Evolutionary conservation across 1,284 basidiomycete genomes (phyloP).

Genomic region (Mycena sp.): DNA sequence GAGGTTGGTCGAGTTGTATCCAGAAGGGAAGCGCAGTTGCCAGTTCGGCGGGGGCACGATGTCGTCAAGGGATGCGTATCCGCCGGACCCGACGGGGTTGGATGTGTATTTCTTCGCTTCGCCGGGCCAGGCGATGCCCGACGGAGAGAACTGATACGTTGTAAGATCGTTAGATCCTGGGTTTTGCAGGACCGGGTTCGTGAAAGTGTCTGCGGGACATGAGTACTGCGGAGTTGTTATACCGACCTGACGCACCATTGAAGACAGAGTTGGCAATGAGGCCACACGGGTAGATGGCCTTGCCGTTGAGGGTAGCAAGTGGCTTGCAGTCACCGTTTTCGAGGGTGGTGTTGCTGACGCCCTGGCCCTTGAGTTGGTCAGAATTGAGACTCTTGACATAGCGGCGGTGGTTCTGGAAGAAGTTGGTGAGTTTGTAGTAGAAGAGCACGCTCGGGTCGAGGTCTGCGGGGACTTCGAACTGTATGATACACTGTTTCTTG

Average conservation of each 20-base stretch:
- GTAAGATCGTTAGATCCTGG: conserved; percentile 60
- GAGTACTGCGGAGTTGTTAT: conserved; percentile 48
- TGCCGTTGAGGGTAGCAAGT: conserved; percentile 63
- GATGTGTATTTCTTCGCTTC: conserved; percentile 90
- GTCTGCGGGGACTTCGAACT: conserved; percentile 86
- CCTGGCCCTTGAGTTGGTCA: conserved; percentile 86
- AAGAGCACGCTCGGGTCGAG: conserved; percentile 85
- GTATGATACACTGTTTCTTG: conserved; percentile 75
- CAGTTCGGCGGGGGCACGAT: conserved; percentile 97
- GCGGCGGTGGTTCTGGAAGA: conserved; percentile 98
- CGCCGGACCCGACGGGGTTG: conserved; percentile 53
- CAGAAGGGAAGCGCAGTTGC: conserved; percentile 72
- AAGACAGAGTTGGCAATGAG: conserved; percentile 98
- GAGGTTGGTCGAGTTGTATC: conserved; percentile 72
- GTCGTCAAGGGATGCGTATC: conserved; percentile 62
- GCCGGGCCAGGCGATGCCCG: conserved; percentile 93
- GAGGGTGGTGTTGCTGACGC: conserved; percentile 42
- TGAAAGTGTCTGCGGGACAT: conserved; percentile 83
- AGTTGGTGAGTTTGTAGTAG: conserved; percentile 97
- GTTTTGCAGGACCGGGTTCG: conserved; percentile 68
- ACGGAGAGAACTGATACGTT: conserved; percentile 82
- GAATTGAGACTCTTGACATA: conserved; percentile 94
- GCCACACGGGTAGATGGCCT: conserved; percentile 92
- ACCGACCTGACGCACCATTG: conserved; percentile 72
- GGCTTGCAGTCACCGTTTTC: conserved; percentile 59